Conservation (phyloP, 495 filamentous ascomycete genomes). For the Podospora appendiculata region DNA sequence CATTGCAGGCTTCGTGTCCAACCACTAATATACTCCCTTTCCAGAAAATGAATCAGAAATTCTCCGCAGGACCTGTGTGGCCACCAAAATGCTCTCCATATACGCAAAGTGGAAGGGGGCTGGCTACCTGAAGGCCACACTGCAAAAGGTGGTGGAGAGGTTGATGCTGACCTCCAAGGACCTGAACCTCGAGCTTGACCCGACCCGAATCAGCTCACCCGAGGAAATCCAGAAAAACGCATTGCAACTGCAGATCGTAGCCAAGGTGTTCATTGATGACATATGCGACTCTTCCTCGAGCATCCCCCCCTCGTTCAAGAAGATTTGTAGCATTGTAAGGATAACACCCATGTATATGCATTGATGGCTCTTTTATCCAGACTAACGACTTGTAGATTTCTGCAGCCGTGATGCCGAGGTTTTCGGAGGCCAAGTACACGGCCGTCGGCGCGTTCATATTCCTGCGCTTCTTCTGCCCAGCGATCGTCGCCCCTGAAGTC, state of each 20-base stretch:
- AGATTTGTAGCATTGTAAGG: conserved; percentile 48
- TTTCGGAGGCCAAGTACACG: conserved; percentile 62
- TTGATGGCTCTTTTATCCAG: too few relatives aligned
- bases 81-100: conserved; percentile 61
- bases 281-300: conserved; percentile 50
- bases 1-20: not conserved
- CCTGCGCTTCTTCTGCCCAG: conserved; percentile 61
- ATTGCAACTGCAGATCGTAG: conserved; percentile 50
- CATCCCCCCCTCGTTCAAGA: conserved; percentile 55
- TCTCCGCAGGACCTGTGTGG: conserved; percentile 54
- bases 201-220: conserved; percentile 42
- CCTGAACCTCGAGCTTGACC: conserved; percentile 58
- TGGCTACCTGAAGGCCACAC: conserved; percentile 51
- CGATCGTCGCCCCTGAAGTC: conserved; percentile 58
- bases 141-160: conserved; percentile 54
- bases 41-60: conserved; percentile 56
- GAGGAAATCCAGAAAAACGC: conserved; percentile 56
- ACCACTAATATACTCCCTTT: not conserved
- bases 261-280: conserved; percentile 59
- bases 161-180: conserved; percentile 53
- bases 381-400: conserved; percentile 32
- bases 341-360: too few relatives aligned
- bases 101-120: conserved; percentile 63
- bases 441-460: conserved; percentile 65
- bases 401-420: conserved; percentile 46